Evolutionary conservation across 2,329 filamentous ascomycete species (phyloP).

Genomic region (Tolypocladium tropicale): DNA sequence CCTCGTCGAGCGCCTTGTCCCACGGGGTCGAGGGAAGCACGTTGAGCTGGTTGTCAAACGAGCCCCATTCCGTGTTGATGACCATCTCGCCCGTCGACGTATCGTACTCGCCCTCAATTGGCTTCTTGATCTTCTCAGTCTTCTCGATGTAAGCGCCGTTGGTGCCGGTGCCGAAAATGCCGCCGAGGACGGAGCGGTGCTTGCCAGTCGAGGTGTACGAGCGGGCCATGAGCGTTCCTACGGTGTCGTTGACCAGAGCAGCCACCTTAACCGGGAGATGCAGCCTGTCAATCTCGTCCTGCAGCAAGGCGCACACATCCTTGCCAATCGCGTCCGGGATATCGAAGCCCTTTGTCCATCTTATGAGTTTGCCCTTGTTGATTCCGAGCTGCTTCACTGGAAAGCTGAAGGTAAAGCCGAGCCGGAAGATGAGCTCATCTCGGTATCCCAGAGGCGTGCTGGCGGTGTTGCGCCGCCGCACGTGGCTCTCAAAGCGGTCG

Average conservation of each 20-base stretch:
- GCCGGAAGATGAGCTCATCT: conserved; percentile 74
- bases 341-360: conserved; percentile 98
- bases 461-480: conserved; percentile 51
- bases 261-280: conserved; percentile 87
- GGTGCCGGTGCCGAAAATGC: conserved; percentile 94
- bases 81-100: conserved; percentile 85
- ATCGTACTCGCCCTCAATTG: conserved; percentile 61
- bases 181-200: conserved; percentile 78
- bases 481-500: conserved; percentile 69
- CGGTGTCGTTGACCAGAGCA: conserved; percentile 93
- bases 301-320: conserved; percentile 85
- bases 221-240: conserved; percentile 93
- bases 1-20: conserved; percentile 66
- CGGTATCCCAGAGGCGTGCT: conserved; percentile 48
- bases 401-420: conserved; percentile 99
- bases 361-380: conserved; percentile 86
- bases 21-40: conserved; percentile 80
- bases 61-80: conserved; percentile 97
- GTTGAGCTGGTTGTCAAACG: conserved; percentile 88
- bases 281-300: conserved; percentile 79
- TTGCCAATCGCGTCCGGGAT: conserved; percentile 90
- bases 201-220: conserved; percentile 89
- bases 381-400: conserved; percentile 90
- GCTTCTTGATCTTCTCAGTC: conserved; percentile 73
- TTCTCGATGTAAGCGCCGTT: conserved; percentile 98